A percentile compares a stretch with the other conserved stretches of the same genome.
These are phyloP conservation scores for Conticribra guillardii DNA, from an alignment of 108 stramenopile species.

Conservation along the genomic window DNA sequence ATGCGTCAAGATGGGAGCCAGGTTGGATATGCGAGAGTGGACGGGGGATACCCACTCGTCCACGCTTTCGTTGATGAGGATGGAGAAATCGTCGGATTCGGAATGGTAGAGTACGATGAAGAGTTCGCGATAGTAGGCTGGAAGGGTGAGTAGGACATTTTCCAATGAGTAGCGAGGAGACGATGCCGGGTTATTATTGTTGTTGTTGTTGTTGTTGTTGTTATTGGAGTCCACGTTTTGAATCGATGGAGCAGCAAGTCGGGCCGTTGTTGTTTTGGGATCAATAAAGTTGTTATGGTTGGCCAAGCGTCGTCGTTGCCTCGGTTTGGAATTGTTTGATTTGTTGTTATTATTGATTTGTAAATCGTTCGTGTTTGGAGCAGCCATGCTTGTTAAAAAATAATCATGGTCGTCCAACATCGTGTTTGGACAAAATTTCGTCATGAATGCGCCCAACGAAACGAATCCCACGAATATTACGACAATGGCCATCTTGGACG, in stretches of 20 bases:
- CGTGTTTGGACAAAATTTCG: no score
- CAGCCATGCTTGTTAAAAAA: no score
- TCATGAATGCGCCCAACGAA: no score
- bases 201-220: neutral
- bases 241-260: neutral
- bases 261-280: neutral
- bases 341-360: no score
- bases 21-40: constrained; percentile 10
- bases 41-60: constrained; percentile 6
- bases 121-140: constrained; percentile 23
- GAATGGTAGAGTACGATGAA: constrained; percentile 26
- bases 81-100: constrained; percentile 12
- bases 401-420: no score
- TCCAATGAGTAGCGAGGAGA: constrained; percentile 12
- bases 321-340: no score
- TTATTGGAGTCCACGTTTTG: neutral
- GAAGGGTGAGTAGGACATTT: constrained; percentile 14
- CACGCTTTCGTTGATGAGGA: constrained; percentile 23
- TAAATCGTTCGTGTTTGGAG: no score
- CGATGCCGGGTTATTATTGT: neutral
- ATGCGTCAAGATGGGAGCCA: constrained; percentile 25
- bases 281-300: neutral
- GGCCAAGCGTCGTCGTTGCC: neutral
- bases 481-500: no score
- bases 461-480: no score